Percentiles rank a stretch among this genome's conserved stretches.
Evolutionary conservation across 768 basidiomycete species (phyloP).

Genomic region (Phanerochaete sordida): DNA sequence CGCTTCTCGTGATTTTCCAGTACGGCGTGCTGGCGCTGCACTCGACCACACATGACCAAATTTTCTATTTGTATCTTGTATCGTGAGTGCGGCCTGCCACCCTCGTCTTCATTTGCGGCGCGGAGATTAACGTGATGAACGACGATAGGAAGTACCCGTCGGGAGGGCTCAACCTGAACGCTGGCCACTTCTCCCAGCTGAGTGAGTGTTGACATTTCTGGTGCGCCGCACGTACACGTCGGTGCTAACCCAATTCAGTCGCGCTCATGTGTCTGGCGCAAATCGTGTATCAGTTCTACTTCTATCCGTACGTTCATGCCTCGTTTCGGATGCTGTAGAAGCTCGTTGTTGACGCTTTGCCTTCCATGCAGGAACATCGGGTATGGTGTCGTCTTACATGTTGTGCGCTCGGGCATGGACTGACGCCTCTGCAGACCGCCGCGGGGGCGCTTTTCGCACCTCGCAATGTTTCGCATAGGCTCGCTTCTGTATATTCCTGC

Average conservation of each 20-base stretch:
- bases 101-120: not conserved
- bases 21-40: constrained; percentile 89
- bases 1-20: constrained; percentile 82
- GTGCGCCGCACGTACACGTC: not conserved
- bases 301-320: constrained; percentile 69
- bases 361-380: constrained; percentile 31
- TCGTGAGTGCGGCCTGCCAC: constrained; percentile 49
- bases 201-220: constrained; percentile 58
- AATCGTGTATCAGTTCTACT: constrained; percentile 86
- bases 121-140: not conserved
- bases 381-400: constrained; percentile 14
- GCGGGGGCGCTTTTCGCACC: constrained; percentile 76
- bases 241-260: constrained; percentile 40
- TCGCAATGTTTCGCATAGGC: constrained; percentile 89
- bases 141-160: constrained; percentile 63
- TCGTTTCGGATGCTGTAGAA: not conserved
- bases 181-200: constrained; percentile 89
- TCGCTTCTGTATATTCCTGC: constrained; percentile 85
- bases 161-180: constrained; percentile 90
- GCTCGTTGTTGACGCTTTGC: not conserved
- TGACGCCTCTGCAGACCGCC: constrained; percentile 53
- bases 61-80: constrained; percentile 89
- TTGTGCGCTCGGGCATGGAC: not conserved
- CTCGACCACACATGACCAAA: constrained; percentile 85
- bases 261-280: constrained; percentile 94